These are phyloP conservation scores for Neonectria hederae DNA, from an alignment of 2,329 filamentous ascomycete genomes.

Conservation along the genomic window DNA sequence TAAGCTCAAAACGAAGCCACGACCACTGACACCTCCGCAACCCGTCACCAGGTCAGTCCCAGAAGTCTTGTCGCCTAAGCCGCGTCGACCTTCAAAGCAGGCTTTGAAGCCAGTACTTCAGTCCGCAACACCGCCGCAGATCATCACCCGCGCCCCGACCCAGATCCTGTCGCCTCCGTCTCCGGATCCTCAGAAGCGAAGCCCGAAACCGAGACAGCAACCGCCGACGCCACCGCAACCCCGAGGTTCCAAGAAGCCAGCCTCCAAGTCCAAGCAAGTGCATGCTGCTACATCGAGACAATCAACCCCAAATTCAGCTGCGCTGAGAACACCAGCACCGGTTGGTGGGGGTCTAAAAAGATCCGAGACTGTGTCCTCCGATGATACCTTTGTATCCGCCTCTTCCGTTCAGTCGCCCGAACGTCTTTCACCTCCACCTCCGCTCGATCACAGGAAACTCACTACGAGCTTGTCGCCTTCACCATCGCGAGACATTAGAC, in stretches of 20 bases:
- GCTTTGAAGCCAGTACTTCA: conserved; percentile 45
- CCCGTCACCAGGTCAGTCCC: conserved; percentile 33
- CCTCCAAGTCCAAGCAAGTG: conserved; percentile 20
- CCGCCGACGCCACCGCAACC: conserved; percentile 52
- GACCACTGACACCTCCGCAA: conserved; percentile 33
- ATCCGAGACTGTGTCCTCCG: conserved; percentile 50
- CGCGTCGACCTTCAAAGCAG: conserved; percentile 45
- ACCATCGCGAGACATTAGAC: conserved; percentile 48
- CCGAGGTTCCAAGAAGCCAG: conserved; percentile 40
- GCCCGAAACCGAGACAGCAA: conserved; percentile 33
- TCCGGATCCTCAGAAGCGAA: conserved; percentile 44
- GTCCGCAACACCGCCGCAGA: conserved; percentile 43
- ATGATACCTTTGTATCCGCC: conserved; percentile 58
- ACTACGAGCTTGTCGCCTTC: conserved; percentile 47
- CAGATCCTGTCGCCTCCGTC: conserved; percentile 37
- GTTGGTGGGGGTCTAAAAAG: conserved; percentile 31
- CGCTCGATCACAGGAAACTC: conserved; percentile 25
- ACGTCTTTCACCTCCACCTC: conserved; percentile 40
- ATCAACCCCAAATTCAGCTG: conserved; percentile 21
- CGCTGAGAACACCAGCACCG: conserved; percentile 21
- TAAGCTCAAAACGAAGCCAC: conserved; percentile 37
- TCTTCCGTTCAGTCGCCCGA: conserved; percentile 49
- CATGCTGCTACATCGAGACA: conserved; percentile 24
- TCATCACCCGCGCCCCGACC: conserved; percentile 35
- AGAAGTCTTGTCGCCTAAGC: conserved; percentile 47